These are phyloP conservation scores for Graphilbum fragrans DNA, from an alignment of 2,329 filamentous ascomycete species.

Conservation along the genomic window DNA sequence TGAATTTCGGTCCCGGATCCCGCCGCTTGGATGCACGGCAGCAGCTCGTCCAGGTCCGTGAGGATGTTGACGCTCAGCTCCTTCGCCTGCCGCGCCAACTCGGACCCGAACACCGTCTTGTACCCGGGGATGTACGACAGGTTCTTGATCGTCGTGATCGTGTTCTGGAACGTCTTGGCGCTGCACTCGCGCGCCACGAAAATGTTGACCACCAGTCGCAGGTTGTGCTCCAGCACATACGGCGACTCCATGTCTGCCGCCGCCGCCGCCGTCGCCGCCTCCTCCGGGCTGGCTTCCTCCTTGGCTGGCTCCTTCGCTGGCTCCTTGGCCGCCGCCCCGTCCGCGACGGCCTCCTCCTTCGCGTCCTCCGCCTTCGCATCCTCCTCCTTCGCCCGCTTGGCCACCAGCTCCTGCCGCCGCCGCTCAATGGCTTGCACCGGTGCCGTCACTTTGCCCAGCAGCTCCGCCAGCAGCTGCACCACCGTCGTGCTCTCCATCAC, in stretches of 20 bases:
- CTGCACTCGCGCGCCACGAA: constrained; percentile 93
- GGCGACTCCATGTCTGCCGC: constrained; percentile 52
- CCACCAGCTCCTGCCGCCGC: constrained; percentile 63
- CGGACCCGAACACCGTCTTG: constrained; percentile 82
- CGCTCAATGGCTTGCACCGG: constrained; percentile 74
- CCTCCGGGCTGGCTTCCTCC: constrained; percentile 11
- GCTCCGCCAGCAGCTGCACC: constrained; percentile 82
- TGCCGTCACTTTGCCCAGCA: constrained; percentile 79
- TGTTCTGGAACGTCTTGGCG: constrained; percentile 96
- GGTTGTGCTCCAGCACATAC: constrained; percentile 75
- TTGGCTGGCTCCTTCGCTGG: constrained; percentile 7
- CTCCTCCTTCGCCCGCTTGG: constrained; percentile 38
- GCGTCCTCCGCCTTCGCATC: constrained; percentile 19
- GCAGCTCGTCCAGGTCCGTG: constrained; percentile 69
- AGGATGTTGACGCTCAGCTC: constrained; percentile 75
- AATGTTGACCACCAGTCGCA: constrained; percentile 91
- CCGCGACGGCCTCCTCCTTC: constrained; percentile 29
- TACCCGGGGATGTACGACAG: constrained; percentile 85
- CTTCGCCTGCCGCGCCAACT: constrained; percentile 80
- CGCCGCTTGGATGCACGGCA: constrained; percentile 77
- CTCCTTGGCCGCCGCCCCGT: constrained; percentile 15
- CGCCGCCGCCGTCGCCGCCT: constrained; percentile 11
- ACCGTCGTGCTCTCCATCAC: constrained; percentile 96
- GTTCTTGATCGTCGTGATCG: constrained; percentile 96
- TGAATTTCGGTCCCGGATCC: constrained; percentile 89